Evolutionary conservation across 75 land plant genomes (phyloP), one percentile per base, ranked within the genome.

Genomic region (Pinus taeda): DNA sequence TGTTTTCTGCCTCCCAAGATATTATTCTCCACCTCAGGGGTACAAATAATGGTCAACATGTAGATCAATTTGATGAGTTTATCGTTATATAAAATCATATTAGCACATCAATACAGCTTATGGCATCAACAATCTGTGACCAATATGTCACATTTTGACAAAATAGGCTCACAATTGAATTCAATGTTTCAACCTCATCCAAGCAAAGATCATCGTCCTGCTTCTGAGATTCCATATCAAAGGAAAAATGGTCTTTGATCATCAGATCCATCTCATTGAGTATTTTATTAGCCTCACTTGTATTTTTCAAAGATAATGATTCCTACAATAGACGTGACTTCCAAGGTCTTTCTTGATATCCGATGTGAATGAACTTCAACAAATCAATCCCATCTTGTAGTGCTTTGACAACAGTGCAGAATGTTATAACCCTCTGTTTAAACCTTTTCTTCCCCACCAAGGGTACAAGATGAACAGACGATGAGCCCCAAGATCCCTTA

Each of bases 321-420:
- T 73, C 75, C 14, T 22, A 57, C 39, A 78, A 59, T 20, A 78
- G 20, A 55, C 8, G 59, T 39, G 72, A 42, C 53, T 69, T 69
- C n/a, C 15, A 55, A 69, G 72, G 72, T 69, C 72, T 55, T 17
- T 79, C 75, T 59, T 65, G 64, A 26, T 80, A 83, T 70, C 82
- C 82, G 24, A 74, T 77, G 37, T 81, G 77, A 30, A 92, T 66
- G 6, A 83, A 29, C 33, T 70, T 57, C 60, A 94, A 77, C 66
- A 94, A 65, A 71, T 88, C 88, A 20, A 94, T 69, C 30, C 85
- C 94, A 79, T 57, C 22, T 20, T 85, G 79, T 29, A 92, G 79
- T n/a, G 91, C 97, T 85, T 87, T 88, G 29, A 94, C 85, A 62
- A 89, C 90, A 65, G 84, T 79, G 15, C 84, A 82, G 76, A 92